Conservation (phyloP, 371 early-diverging fungal genomes). For the Haplosporangium sp. region DNA sequence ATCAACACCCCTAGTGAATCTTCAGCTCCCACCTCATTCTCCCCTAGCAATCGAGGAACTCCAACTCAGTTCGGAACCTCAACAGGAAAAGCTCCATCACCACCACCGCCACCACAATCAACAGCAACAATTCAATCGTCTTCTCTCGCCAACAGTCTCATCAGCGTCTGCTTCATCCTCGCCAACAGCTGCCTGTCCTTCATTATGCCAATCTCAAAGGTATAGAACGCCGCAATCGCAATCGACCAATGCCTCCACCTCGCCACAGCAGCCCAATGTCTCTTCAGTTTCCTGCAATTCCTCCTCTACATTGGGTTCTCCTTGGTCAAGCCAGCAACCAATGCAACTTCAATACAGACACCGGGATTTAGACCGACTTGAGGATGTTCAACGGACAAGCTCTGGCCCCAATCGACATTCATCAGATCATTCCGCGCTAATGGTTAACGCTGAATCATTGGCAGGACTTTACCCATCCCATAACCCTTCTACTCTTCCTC, state of each 20-base stretch:
- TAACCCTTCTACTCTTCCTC: neutral
- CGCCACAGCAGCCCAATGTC: neutral
- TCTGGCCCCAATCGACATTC: too few species aligned
- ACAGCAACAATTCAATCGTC: neutral
- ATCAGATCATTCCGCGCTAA: too few species aligned
- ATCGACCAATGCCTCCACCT: neutral
- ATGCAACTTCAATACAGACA: constrained; percentile 1
- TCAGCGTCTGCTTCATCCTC: neutral
- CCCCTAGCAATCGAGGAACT: neutral
- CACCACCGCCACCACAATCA: neutral
- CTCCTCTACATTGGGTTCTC: too few species aligned
- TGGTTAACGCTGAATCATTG: constrained; percentile 1
- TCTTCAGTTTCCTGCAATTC: too few species aligned
- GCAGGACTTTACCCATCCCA: constrained; percentile 2
- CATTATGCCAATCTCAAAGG: neutral
- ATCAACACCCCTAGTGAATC: neutral
- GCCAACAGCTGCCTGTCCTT: neutral
- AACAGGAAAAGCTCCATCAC: neutral
- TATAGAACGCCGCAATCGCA: neutral
- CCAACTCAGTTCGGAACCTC: neutral
- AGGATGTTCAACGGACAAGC: neutral
- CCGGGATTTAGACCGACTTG: constrained; percentile 8
- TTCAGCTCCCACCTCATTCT: neutral
- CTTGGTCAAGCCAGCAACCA: neutral
- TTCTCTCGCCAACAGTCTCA: constrained; percentile 2